Percentiles rank a stretch among this genome's conserved stretches.
These are phyloP conservation scores for Ophiostoma sp. DNA, from an alignment of 2,329 filamentous ascomycete species.

Conservation along the genomic window DNA sequence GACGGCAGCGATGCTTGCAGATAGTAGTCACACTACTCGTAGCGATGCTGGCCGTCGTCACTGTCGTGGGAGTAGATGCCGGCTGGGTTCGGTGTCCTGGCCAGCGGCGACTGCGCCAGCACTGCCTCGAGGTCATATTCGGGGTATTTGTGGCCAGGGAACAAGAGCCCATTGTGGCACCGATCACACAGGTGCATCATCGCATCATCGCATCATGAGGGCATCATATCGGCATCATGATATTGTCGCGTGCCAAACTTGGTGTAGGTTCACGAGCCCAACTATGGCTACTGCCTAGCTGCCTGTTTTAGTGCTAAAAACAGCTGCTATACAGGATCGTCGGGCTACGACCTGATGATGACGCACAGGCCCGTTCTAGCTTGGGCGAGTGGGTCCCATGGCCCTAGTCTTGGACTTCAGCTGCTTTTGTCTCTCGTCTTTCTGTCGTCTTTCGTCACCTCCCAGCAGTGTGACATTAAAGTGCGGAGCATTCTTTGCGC, in stretches of 20 bases:
- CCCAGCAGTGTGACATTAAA: not conserved
- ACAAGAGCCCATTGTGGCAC: not conserved
- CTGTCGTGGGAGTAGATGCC: not conserved
- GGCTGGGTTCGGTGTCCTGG: not conserved
- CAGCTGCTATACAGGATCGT: not conserved
- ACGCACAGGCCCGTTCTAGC: slow-evolving; percentile 8
- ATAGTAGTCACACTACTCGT: not conserved
- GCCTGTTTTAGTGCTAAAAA: not conserved
- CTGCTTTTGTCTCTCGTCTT: not conserved
- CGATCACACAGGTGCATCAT: not conserved
- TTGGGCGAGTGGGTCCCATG: not conserved
- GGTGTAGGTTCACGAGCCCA: not conserved
- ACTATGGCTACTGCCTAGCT: not conserved
- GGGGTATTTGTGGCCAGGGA: not conserved
- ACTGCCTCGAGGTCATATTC: not conserved
- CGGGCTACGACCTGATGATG: slow-evolving; percentile 9
- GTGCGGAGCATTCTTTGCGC: not conserved
- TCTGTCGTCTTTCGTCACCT: not conserved
- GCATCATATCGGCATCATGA: not conserved
- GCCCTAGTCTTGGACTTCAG: slow-evolving; percentile 2
- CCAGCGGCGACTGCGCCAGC: not conserved
- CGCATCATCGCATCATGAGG: not conserved
- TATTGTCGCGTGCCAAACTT: not conserved
- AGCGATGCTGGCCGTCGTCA: not conserved
- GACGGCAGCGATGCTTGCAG: not conserved